A percentile compares a stretch with the other conserved stretches of the same genome.
Evolutionary conservation across 371 early-diverging fungal genomes (phyloP).

Genomic region (Lichtheimia ornata): DNA sequence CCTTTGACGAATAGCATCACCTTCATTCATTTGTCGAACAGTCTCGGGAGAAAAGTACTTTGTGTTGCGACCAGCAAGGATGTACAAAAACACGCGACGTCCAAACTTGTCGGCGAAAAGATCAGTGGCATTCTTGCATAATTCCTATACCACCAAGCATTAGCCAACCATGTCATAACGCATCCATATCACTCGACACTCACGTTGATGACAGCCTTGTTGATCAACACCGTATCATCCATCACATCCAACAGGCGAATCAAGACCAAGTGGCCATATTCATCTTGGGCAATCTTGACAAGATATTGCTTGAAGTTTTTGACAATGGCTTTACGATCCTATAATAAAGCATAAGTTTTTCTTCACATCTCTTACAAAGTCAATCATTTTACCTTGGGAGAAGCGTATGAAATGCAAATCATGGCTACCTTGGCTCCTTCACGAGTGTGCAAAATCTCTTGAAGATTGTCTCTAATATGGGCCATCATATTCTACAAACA

Average conservation of each 20-base stretch:
- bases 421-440: conserved; percentile 88
- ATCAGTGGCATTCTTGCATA: conserved; percentile 57
- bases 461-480: conserved; percentile 80
- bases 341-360: conserved; percentile 22
- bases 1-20: conserved; percentile 66
- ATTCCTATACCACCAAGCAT: conserved; percentile 25
- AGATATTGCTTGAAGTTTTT: conserved; percentile 86
- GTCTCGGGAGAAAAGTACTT: conserved; percentile 70
- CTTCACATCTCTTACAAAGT: background rate
- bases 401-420: conserved; percentile 77
- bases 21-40: conserved; percentile 60
- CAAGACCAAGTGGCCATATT: conserved; percentile 89
- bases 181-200: background rate
- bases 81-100: conserved; percentile 73
- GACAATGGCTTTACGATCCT: conserved; percentile 90
- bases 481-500: conserved; percentile 65
- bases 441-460: conserved; percentile 88
- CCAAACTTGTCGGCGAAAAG: conserved; percentile 73
- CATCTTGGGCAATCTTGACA: conserved; percentile 82
- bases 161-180: background rate
- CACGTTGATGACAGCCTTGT: conserved; percentile 74
- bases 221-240: conserved; percentile 92
- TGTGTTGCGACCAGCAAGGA: conserved; percentile 73
- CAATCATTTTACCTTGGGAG: conserved; percentile 55
- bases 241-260: conserved; percentile 83